Conservation (phyloP, 345 rosid species). For the Streptanthus diversifolius region DNA sequence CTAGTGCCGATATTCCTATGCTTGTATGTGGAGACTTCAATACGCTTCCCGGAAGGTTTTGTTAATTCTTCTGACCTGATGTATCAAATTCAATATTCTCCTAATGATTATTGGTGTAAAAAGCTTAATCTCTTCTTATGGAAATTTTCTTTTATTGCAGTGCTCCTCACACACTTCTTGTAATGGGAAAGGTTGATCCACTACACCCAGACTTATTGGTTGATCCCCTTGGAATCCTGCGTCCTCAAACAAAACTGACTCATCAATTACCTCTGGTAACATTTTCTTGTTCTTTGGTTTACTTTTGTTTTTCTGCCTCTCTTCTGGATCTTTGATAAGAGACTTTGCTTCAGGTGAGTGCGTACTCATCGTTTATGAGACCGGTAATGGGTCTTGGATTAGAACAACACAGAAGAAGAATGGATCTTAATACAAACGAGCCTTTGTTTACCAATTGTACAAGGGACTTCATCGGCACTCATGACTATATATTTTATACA, state of each 20-base stretch:
- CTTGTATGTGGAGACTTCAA: conserved; percentile 97
- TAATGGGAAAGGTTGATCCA: conserved; percentile 85
- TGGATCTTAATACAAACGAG: conserved; percentile 81
- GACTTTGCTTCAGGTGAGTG: conserved; percentile 68
- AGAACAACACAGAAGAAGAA: conserved; percentile 82
- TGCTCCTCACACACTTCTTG: conserved; percentile 95
- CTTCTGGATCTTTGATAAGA: conserved; percentile 11
- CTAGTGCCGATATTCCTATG: conserved; percentile 96
- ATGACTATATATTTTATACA: conserved; percentile 96
- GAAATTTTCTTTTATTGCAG: conserved; percentile 46
- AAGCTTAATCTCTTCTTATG: conserved; percentile 17
- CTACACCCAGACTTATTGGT: conserved; percentile 67
- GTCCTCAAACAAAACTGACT: conserved; percentile 74
- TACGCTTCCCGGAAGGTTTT: conserved; percentile 90
- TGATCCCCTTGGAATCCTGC: conserved; percentile 85
- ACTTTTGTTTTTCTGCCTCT: not conserved
- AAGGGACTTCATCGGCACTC: conserved; percentile 88
- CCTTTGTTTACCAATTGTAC: conserved; percentile 94
- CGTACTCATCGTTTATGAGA: conserved; percentile 88
- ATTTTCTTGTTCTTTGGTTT: not conserved
- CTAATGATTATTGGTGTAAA: not conserved
- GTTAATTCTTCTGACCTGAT: conserved; percentile 25
- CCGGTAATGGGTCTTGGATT: conserved; percentile 50
- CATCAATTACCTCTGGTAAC: conserved; percentile 94
- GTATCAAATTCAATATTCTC: not conserved